phyloP scores from a whole-genome alignment of 2,329 filamentous ascomycete genomes.

The Ophiostoma populinum region DNA sequence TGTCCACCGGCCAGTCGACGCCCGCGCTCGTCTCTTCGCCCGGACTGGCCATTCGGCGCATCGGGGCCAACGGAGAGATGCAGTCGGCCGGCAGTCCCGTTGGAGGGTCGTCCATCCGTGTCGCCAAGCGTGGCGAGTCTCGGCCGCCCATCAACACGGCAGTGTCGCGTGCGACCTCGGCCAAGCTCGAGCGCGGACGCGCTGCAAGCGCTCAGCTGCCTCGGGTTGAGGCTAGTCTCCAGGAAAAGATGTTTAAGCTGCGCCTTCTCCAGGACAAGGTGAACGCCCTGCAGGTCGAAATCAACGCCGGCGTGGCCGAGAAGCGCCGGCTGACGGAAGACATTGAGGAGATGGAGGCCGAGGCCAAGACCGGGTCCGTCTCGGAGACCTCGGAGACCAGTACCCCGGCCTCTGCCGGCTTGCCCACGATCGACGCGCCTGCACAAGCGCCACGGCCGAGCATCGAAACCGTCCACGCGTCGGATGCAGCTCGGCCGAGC shows the following conservation, averaged over 20 bases:
- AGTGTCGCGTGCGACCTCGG: too few relatives aligned
- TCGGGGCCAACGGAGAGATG: conserved; percentile 4
- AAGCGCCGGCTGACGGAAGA: conserved; percentile 18
- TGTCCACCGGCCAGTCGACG: conserved; percentile 15
- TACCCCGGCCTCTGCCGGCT: background rate
- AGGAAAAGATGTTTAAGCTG: conserved; percentile 30
- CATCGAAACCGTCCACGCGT: too few relatives aligned
- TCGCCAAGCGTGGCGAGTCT: conserved; percentile 14
- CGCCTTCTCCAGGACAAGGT: conserved; percentile 29
- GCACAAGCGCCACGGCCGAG: too few relatives aligned
- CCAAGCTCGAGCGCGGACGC: conserved; percentile 17
- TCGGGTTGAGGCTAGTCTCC: conserved; percentile 21
- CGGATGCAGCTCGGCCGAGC: background rate
- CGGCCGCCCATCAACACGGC: too few relatives aligned
- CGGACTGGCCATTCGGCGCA: conserved; percentile 3
- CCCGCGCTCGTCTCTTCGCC: conserved; percentile 9
- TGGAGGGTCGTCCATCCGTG: conserved; percentile 5
- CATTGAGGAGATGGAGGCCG: conserved; percentile 20
- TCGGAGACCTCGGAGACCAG: background rate
- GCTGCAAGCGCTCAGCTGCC: conserved; percentile 23
- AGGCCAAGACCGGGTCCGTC: conserved; percentile 17
- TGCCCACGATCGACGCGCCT: too few relatives aligned
- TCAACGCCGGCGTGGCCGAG: conserved; percentile 20
- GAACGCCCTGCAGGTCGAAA: conserved; percentile 29
- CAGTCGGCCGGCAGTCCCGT: background rate